Evolutionary conservation across 257 asterid genomes (phyloP).

Genomic region (Jacaranda mimosifolia): DNA sequence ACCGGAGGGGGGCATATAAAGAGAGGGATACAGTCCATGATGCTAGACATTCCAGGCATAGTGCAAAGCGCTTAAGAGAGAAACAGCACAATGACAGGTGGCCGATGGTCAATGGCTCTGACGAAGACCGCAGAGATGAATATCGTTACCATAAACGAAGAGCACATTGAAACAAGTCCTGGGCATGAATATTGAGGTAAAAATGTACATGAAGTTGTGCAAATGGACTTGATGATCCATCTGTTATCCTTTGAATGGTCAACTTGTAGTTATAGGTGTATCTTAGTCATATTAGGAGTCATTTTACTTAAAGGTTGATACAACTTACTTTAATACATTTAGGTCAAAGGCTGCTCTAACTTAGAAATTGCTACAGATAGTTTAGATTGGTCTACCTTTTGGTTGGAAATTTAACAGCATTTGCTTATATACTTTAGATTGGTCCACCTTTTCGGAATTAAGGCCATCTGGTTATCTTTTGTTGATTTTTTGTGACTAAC

Average conservation of each 20-base stretch:
- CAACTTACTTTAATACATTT: slow-evolving; percentile 37
- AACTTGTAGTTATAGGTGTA: slow-evolving; percentile 47
- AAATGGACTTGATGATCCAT: slow-evolving; percentile 47
- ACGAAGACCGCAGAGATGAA: slow-evolving; percentile 44
- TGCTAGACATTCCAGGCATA: slow-evolving; percentile 42
- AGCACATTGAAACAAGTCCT: slow-evolving; percentile 47
- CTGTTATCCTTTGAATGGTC: slow-evolving; percentile 50
- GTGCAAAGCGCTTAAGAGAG: slow-evolving; percentile 42
- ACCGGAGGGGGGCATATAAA: slow-evolving; percentile 36
- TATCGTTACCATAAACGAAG: slow-evolving; percentile 50
- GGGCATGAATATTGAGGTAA: slow-evolving; percentile 51
- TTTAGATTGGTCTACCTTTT: slow-evolving; percentile 38
- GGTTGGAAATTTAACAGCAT: slow-evolving; percentile 24
- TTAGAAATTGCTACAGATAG: slow-evolving; percentile 50
- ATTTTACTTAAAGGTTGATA: slow-evolving; percentile 40
- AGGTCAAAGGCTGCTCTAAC: slow-evolving; percentile 51
- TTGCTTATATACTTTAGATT: slow-evolving; percentile 25
- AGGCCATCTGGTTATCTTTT: slow-evolving; percentile 44
- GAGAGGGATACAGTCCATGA: slow-evolving; percentile 46
- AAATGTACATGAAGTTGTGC: slow-evolving; percentile 43
- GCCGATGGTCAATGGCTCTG: slow-evolving; percentile 33
- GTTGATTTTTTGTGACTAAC: slow-evolving; percentile 52
- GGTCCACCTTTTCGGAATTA: slow-evolving; percentile 26
- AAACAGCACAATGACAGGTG: slow-evolving; percentile 44
- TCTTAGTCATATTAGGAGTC: slow-evolving; percentile 42